Evolutionary conservation across 306 rosid species (phyloP), one percentile per base, ranked within the genome.

Genomic region (Cicer yamashitae): DNA sequence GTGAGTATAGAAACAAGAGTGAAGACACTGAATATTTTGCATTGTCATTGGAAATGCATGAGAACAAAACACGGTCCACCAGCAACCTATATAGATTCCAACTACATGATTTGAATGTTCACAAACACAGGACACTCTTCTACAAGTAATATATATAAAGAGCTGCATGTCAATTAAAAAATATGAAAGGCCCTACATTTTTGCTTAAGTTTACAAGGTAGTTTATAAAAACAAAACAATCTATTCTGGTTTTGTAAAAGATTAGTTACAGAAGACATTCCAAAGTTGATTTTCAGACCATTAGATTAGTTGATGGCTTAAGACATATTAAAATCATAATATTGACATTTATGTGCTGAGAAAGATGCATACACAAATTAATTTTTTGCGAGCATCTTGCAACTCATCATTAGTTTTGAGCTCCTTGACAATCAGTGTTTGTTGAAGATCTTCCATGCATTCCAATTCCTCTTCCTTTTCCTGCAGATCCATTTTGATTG

Each of bases 371-470:
- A 89, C 98, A 3, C 3, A 41, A 38, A 88, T 85, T 76, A 90
- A 76, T 60, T 82, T 90, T 84, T 90, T 90, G 54, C 98, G 96
- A 54, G 93, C 96, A 46, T 90, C 91, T 77, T 90, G 96, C 77
- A 91, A 78, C 82, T 91, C 96, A 6, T 91, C 97, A 70, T 94
- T 94, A 57, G 84, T 86, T 71, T 78, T 82, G 12, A 89, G 91
- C 78, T 88, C 96, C 82, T 73, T 77, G 71, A 88, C 43, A 46
- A 90, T 43, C 7, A 94, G 93, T 6, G 83, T 4, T 76, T 87
- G 90, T 22, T 81, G 83, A 22, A 56, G 70, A 2, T 9, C 67
- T 71, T 65, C 76, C 45, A 68, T 39, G 37, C 6, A 61, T 9
- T 84, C 89, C 56, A 72, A 75, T 8, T 91, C 91, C 74, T 90